Evolutionary conservation across 2,329 filamentous ascomycete genomes (phyloP).

Genomic region (Aspergillus candidus): DNA sequence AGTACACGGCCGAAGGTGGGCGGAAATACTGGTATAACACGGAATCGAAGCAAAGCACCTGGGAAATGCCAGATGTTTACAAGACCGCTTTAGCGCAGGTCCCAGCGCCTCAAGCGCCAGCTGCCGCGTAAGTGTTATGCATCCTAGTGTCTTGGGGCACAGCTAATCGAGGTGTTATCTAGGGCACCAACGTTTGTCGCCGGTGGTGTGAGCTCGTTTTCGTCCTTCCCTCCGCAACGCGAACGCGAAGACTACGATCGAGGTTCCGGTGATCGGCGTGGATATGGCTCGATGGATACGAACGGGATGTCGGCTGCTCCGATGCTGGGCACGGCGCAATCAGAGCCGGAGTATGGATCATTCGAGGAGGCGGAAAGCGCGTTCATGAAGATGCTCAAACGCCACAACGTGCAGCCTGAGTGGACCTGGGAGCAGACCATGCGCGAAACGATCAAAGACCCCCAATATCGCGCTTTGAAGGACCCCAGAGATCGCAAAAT

Average conservation of each 20-base stretch:
- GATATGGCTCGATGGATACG: constrained; percentile 38
- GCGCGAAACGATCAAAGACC: constrained; percentile 77
- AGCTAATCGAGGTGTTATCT: no score
- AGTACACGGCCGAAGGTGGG: constrained; percentile 80
- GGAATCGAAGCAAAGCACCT: constrained; percentile 84
- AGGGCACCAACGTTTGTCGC: constrained; percentile 54
- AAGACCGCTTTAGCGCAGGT: constrained; percentile 64
- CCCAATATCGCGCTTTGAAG: constrained; percentile 87
- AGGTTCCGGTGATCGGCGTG: constrained; percentile 42
- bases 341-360: constrained; percentile 71
- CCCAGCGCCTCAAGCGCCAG: constrained; percentile 38
- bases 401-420: constrained; percentile 78
- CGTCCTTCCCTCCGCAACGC: constrained; percentile 36
- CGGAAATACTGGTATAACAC: constrained; percentile 94
- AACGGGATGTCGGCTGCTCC: constrained; percentile 37
- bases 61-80: constrained; percentile 85
- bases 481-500: constrained; percentile 85
- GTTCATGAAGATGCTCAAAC: constrained; percentile 83
- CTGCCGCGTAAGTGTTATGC: constrained; percentile 39
- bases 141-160: not conserved
- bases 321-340: constrained; percentile 34
- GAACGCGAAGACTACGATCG: constrained; percentile 47
- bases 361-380: constrained; percentile 87
- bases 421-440: constrained; percentile 92
- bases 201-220: constrained; percentile 46